Percentiles rank a stretch among this genome's conserved stretches.
These are phyloP conservation scores for Fusarium nisikadoi DNA, from an alignment of 2,329 filamentous ascomycete species.

Conservation along the genomic window DNA sequence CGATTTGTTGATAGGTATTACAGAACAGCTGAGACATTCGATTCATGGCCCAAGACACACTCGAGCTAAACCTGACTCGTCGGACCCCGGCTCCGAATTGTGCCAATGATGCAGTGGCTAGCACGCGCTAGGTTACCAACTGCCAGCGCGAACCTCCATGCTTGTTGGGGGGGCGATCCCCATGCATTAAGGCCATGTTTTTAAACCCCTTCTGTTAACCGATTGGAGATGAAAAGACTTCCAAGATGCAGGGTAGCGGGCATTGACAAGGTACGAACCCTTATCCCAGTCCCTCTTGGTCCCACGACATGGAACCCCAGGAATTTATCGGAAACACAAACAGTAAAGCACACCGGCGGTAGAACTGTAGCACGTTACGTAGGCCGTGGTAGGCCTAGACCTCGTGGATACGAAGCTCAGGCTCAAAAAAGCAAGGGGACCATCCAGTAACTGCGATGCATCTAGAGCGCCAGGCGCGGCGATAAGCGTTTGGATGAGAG, in stretches of 20 bases:
- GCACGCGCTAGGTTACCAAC: slow-evolving; percentile 26
- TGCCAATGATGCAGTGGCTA: slow-evolving; percentile 41
- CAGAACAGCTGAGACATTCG: background rate
- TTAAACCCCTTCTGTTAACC: slow-evolving; percentile 19
- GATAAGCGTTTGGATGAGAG: slow-evolving; percentile 18
- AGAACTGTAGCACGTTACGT: slow-evolving; percentile 32
- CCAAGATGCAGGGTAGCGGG: slow-evolving; percentile 33
- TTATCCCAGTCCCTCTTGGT: slow-evolving; percentile 20
- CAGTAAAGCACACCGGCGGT: slow-evolving; percentile 10
- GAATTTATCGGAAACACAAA: slow-evolving; percentile 21
- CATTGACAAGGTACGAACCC: slow-evolving; percentile 22
- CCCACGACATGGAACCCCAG: slow-evolving; percentile 32
- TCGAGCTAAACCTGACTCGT: slow-evolving; percentile 40
- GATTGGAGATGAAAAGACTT: slow-evolving; percentile 27
- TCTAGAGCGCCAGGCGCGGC: slow-evolving; percentile 36
- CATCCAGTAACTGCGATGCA: background rate
- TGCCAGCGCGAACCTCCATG: slow-evolving; percentile 32
- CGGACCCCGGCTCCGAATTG: slow-evolving; percentile 17
- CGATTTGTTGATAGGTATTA: slow-evolving; percentile 10
- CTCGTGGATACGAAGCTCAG: slow-evolving; percentile 13
- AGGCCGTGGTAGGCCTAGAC: slow-evolving; percentile 27
- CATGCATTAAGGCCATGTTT: slow-evolving; percentile 36
- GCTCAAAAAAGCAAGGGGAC: slow-evolving; percentile 4
- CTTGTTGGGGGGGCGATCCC: slow-evolving; percentile 40
- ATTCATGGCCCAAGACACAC: slow-evolving; percentile 35